Conservation (phyloP, 2,329 filamentous ascomycete genomes). For the Raffaelea ambrosiae region DNA sequence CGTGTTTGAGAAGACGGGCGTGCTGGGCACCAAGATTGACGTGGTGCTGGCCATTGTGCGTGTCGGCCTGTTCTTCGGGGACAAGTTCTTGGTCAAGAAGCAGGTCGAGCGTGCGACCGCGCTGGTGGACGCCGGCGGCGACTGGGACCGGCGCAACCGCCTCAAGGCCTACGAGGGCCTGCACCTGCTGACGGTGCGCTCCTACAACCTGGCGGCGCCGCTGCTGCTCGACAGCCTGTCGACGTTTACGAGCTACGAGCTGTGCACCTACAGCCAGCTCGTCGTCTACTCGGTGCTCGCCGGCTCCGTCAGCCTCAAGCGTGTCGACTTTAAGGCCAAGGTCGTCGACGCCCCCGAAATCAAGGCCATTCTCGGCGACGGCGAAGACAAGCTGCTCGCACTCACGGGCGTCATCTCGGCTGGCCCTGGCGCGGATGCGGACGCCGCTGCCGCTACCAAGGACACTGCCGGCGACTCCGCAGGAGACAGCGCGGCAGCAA, state of each 20-base stretch:
- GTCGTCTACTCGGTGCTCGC: constrained; percentile 95
- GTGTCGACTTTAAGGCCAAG: constrained; percentile 98
- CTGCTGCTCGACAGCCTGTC: constrained; percentile 93
- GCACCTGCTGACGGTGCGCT: constrained; percentile 84
- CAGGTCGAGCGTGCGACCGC: constrained; percentile 82
- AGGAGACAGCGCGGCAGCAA: constrained; percentile 21
- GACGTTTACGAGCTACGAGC: constrained; percentile 96
- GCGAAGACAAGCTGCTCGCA: constrained; percentile 78
- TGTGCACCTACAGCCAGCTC: constrained; percentile 91
- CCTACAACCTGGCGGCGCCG: constrained; percentile 81
- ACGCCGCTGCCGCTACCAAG: constrained; percentile 47
- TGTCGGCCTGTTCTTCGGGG: constrained; percentile 90
- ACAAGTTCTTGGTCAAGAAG: constrained; percentile 88
- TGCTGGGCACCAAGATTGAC: constrained; percentile 95
- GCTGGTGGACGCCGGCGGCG: constrained; percentile 87
- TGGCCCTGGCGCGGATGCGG: constrained; percentile 70
- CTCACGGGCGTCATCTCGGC: constrained; percentile 73
- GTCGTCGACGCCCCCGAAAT: constrained; percentile 98
- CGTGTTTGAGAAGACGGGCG: constrained; percentile 93
- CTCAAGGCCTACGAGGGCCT: constrained; percentile 98
- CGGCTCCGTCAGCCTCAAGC: constrained; percentile 87
- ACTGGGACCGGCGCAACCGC: constrained; percentile 97
- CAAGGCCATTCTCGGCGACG: constrained; percentile 87
- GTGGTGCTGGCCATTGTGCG: constrained; percentile 94
- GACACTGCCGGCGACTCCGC: too few relatives aligned